A percentile compares a stretch with the other conserved stretches of the same genome.
Conservation (phyloP, 83 land plant genomes). For the Thuja plicata region DNA sequence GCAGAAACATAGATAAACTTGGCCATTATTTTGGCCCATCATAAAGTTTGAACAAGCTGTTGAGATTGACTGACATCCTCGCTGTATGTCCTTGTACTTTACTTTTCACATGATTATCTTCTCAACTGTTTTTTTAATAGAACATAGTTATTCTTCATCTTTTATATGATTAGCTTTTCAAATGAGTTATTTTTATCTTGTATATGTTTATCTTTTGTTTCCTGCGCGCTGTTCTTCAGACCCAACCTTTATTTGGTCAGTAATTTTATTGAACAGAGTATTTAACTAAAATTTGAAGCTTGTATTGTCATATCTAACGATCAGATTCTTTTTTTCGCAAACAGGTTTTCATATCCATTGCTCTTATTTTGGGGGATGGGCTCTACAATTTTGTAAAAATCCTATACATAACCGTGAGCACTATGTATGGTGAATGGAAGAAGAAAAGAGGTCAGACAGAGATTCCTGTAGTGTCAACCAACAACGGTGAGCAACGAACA, state of each 20-base stretch:
- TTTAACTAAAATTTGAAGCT: neutral
- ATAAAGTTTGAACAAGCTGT: neutral
- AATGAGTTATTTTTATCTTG: neutral
- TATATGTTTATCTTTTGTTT: no score
- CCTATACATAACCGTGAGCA: neutral
- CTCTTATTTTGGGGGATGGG: conserved; percentile 77
- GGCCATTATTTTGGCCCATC: no score
- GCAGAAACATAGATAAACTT: no score
- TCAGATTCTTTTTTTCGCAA: neutral
- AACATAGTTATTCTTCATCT: neutral
- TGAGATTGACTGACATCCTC: neutral
- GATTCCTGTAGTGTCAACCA: neutral
- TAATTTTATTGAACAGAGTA: neutral
- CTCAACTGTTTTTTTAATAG: neutral
- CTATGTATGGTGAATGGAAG: neutral
- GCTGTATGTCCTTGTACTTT: neutral
- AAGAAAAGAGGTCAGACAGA: neutral
- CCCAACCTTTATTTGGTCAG: neutral
- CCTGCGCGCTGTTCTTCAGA: neutral
- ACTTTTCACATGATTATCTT: neutral
- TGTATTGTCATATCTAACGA: neutral
- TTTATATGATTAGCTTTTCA: neutral
- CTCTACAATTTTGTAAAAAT: conserved; percentile 50
- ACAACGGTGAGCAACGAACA: neutral
- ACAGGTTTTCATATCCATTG: conserved; percentile 51